phyloP scores from a whole-genome alignment of 352 stramenopile species.

The Globisporangium uncinulatum region DNA sequence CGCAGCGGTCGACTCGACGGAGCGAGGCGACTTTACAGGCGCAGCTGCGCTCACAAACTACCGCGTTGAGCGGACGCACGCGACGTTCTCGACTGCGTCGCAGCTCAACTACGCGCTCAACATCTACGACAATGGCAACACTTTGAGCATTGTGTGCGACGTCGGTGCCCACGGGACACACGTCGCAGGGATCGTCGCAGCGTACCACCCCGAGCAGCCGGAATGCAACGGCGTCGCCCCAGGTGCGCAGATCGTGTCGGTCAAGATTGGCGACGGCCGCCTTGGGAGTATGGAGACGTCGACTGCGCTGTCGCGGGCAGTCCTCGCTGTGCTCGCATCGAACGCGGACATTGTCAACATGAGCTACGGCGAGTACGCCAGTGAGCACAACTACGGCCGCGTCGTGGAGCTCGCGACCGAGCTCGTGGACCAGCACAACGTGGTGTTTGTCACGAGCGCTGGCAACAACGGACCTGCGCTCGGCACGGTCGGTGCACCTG shows the following conservation, averaged over 20 bases:
- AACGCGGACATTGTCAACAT: conserved; percentile 96
- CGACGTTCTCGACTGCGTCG: conserved; percentile 85
- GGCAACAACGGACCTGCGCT: conserved; percentile 96
- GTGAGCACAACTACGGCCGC: conserved; percentile 83
- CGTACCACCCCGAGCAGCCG: conserved; percentile 81
- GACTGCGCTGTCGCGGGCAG: conserved; percentile 81
- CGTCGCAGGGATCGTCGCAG: conserved; percentile 92
- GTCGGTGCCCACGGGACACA: conserved; percentile 94
- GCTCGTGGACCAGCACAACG: conserved; percentile 88
- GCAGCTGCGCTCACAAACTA: conserved; percentile 69
- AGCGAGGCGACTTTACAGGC: conserved; percentile 80
- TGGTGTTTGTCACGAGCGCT: conserved; percentile 92
- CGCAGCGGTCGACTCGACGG: conserved; percentile 81
- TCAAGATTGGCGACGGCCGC: conserved; percentile 95
- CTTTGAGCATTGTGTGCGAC: conserved; percentile 92
- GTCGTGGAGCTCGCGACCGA: conserved; percentile 88
- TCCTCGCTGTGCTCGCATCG: conserved; percentile 85
- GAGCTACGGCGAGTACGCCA: conserved; percentile 93
- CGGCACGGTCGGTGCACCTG: conserved; percentile 90
- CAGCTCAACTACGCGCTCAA: conserved; percentile 95
- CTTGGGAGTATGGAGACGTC: conserved; percentile 94
- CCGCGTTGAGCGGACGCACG: conserved; percentile 72
- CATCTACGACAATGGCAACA: conserved; percentile 92
- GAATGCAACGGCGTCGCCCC: conserved; percentile 91
- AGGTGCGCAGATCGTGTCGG: conserved; percentile 89